Evolutionary conservation across 1,284 basidiomycete genomes (phyloP).

Genomic region (Papiliotrema nemorosa): DNA sequence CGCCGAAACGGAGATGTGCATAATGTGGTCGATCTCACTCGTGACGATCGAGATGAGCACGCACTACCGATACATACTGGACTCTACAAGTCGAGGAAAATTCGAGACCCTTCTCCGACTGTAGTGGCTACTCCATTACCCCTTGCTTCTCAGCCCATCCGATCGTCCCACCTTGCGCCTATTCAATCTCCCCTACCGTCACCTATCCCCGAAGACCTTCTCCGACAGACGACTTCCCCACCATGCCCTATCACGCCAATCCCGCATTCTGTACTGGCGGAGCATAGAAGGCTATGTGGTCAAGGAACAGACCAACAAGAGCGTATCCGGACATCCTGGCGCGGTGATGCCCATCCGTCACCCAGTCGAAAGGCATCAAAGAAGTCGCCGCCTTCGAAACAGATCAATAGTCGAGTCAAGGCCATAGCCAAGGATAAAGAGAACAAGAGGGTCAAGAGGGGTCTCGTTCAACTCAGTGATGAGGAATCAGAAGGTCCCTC

Average conservation of each 20-base stretch:
- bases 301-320: slow-evolving; percentile 10
- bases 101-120: too few species aligned
- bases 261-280: slow-evolving; percentile 19
- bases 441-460: slow-evolving; percentile 7
- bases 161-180: not conserved
- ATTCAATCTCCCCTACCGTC: not conserved
- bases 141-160: too few species aligned
- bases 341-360: not conserved
- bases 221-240: slow-evolving; percentile 2
- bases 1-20: too few species aligned
- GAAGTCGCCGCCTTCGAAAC: not conserved
- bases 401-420: not conserved
- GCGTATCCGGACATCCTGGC: slow-evolving; percentile 8
- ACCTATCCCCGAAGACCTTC: not conserved
- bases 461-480: not conserved
- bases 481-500: not conserved
- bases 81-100: too few species aligned
- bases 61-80: too few species aligned
- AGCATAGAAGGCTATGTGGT: slow-evolving; percentile 24
- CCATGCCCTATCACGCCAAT: slow-evolving; percentile 20
- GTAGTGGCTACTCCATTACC: too few species aligned
- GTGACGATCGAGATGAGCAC: too few species aligned
- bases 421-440: not conserved
- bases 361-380: not conserved
- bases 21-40: too few species aligned